Conservation (phyloP, 305 asterid species). For the Fraxinus greggii region DNA sequence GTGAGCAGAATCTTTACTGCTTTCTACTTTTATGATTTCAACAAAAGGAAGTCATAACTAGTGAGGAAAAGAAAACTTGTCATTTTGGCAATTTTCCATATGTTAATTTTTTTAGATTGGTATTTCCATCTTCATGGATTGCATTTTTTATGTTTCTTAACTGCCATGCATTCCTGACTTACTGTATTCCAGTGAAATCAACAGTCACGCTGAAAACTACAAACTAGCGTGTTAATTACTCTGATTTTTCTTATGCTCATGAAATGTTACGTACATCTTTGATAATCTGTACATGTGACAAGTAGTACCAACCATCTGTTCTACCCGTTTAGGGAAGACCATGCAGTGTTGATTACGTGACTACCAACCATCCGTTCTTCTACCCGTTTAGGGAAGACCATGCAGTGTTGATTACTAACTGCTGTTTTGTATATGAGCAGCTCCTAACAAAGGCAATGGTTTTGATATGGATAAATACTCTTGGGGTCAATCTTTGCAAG, state of each 20-base stretch:
- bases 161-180: not conserved
- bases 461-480: conserved; percentile 56
- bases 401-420: not conserved
- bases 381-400: not conserved
- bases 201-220: not conserved
- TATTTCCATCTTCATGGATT: not conserved
- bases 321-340: not conserved
- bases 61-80: not conserved
- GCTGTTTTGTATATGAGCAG: not conserved
- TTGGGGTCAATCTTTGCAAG: conserved; percentile 56
- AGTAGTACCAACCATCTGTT: not conserved
- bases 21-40: not conserved
- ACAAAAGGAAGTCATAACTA: not conserved
- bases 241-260: not conserved
- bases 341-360: not conserved
- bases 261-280: not conserved
- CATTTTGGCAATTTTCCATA: not conserved
- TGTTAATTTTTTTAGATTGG: not conserved
- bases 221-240: not conserved
- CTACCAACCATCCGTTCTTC: not conserved
- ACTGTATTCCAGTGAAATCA: not conserved
- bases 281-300: not conserved
- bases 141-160: not conserved
- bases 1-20: not conserved
- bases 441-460: conserved; percentile 53